These are phyloP conservation scores for Halophytophthora polymorphica DNA, from an alignment of 352 stramenopile genomes.

Conservation along the genomic window DNA sequence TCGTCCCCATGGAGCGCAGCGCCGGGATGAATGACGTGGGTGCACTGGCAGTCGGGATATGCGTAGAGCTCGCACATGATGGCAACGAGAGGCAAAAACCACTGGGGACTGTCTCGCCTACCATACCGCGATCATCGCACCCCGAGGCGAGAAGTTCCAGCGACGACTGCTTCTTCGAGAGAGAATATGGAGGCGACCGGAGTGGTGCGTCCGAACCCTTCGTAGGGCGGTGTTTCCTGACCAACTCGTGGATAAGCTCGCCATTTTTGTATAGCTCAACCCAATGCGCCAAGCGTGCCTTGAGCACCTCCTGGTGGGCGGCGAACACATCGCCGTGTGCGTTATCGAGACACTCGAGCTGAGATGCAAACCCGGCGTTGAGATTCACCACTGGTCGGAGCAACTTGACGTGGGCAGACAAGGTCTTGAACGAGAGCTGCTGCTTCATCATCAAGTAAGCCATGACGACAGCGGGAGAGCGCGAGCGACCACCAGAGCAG, in stretches of 20 bases:
- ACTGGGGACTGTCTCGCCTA: conserved; percentile 46
- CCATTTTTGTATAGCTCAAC: conserved; percentile 34
- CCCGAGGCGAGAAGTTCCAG: conserved; percentile 23
- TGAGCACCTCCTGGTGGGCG: conserved; percentile 76
- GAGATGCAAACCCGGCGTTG: conserved; percentile 83
- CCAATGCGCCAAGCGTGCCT: conserved; percentile 32
- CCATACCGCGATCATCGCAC: conserved; percentile 60
- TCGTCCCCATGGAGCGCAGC: conserved; percentile 65
- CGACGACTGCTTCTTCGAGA: conserved; percentile 27
- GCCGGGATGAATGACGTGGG: conserved; percentile 55
- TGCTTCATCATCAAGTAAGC: conserved; percentile 81
- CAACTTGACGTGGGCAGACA: conserved; percentile 45
- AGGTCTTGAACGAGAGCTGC: conserved; percentile 45
- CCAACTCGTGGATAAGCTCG: conserved; percentile 24
- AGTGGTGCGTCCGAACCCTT: conserved; percentile 3
- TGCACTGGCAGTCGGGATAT: conserved; percentile 3
- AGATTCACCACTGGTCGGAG: conserved; percentile 65
- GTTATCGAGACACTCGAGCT: conserved; percentile 74
- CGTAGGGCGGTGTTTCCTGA: conserved; percentile 35
- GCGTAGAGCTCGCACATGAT: conserved; percentile 7
- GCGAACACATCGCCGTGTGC: conserved; percentile 65
- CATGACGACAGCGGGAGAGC: conserved; percentile 74
- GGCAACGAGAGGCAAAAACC: conserved; percentile 55
- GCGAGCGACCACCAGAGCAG: conserved; percentile 78
- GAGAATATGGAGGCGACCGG: conserved; percentile 14